Percentiles rank a stretch among this genome's conserved stretches.
phyloP scores from a whole-genome alignment of 1,284 basidiomycete species.

The Fistulinella cinereoalba region DNA sequence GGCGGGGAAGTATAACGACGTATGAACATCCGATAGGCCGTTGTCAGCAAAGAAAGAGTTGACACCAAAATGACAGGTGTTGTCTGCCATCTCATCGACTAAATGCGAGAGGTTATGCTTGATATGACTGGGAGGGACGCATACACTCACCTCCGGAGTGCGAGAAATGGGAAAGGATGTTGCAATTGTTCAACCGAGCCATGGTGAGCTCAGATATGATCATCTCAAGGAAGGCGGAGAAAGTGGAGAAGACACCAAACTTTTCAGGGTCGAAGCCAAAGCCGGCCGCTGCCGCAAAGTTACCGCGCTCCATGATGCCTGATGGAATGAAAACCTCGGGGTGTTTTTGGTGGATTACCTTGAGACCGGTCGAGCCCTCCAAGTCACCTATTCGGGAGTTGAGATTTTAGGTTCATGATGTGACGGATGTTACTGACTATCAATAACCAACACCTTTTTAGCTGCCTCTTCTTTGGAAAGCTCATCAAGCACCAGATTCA shows the following conservation, averaged over 20 bases:
- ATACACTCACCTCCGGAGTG: conserved; percentile 68
- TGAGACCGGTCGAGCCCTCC: conserved; percentile 83
- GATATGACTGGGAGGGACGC: neutral
- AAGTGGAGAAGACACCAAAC: conserved; percentile 82
- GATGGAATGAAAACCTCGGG: conserved; percentile 82
- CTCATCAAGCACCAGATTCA: conserved; percentile 71
- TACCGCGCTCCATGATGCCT: conserved; percentile 82
- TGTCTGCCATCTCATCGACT: conserved; percentile 82
- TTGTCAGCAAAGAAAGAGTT: conserved; percentile 87
- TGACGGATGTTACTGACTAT: conserved; percentile 50
- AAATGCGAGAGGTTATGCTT: conserved; percentile 1
- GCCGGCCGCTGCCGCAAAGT: conserved; percentile 81
- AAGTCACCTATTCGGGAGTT: conserved; percentile 54
- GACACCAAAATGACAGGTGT: conserved; percentile 81
- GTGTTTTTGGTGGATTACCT: conserved; percentile 82
- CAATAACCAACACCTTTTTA: conserved; percentile 82
- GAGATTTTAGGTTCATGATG: neutral
- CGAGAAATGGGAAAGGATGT: conserved; percentile 83
- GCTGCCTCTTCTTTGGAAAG: conserved; percentile 72
- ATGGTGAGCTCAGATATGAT: conserved; percentile 84
- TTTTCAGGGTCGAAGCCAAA: conserved; percentile 77
- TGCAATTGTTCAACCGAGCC: conserved; percentile 83
- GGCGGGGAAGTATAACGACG: conserved; percentile 83
- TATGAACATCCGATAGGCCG: conserved; percentile 72
- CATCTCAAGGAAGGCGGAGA: conserved; percentile 89